Base-by-base conservation (phyloP, 2,329 filamentous ascomycete species). In the Microcyclosporella mali region DNA sequence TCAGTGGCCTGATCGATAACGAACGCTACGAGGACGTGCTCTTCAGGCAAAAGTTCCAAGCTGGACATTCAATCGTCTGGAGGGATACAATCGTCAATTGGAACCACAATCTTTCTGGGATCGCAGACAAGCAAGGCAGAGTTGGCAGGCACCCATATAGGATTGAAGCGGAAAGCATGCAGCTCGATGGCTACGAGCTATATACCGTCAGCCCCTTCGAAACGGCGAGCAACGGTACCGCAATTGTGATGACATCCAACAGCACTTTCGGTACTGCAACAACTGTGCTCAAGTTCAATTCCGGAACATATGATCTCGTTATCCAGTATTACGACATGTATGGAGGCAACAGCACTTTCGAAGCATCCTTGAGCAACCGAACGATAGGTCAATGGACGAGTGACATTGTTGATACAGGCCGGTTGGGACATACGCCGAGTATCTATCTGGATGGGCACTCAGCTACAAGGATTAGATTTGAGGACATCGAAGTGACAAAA, bases 51-150 rank as follows among this genome's bases (percentile, higher is more conserved):
- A 65, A 65, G 1, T 86, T 79, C 58, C 82, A 85, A 60, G 78
- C 82, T 0, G 82, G 82, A 0, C 83, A 86, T 61, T 71, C 80
- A 0, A 70, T 86, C 14, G 77, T 85, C 12, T 87, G 83, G 82
- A 72, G 82, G 11, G 82, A 85, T 55, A 71, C 78, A 1, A 77
- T 86, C 63, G 77, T 67, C 54, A 67, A 77, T 42, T 85, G 82
- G 64, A 85, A 83, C 62, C 55, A 69, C 57, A 80, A 77, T 57
- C 62, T 78, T 29, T 81, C 79, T 0, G 68, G 72, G 2, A 83
- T 86, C 33, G 58, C 74, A 0, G 82, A 86, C 50, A 65, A 71
- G 15, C 52, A 52, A 0, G 67, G 67, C 2, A 72, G 82, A 8
- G 81, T 85, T 0, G 71, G 74, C 1, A 68, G 78, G 46, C 75